Percentiles rank a stretch among this genome's conserved stretches.
These are phyloP conservation scores for Fusarium sulawesiense DNA, from an alignment of 2,329 filamentous ascomycete species.

Conservation along the genomic window DNA sequence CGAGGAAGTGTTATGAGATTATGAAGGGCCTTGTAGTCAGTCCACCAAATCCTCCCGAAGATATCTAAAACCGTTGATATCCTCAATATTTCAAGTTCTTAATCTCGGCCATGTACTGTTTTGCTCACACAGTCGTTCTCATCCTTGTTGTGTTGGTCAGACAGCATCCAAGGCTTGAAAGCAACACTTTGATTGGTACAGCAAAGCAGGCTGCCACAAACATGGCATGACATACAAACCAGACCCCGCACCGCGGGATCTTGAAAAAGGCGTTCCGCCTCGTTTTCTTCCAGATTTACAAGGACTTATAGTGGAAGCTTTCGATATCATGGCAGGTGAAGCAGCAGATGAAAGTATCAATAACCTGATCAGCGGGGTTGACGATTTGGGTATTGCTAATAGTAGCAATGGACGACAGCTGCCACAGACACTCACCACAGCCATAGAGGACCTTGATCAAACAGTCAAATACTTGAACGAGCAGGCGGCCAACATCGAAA, in stretches of 20 bases:
- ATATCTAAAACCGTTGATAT: neutral
- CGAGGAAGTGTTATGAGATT: constrained; percentile 7
- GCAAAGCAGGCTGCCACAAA: neutral
- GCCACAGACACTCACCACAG: neutral
- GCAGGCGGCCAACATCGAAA: neutral
- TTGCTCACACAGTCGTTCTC: too few species aligned
- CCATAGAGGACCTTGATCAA: neutral
- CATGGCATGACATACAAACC: neutral
- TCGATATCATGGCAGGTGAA: neutral
- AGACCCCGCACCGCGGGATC: neutral
- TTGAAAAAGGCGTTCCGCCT: too few species aligned
- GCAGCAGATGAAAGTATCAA: neutral
- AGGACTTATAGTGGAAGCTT: neutral
- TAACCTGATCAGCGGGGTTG: neutral
- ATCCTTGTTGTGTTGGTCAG: neutral
- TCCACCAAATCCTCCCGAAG: fast-evolving
- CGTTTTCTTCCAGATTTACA: neutral
- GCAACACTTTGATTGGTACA: neutral
- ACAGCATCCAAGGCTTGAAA: neutral
- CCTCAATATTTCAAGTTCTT: too few species aligned
- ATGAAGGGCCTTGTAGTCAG: neutral
- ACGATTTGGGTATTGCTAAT: neutral
- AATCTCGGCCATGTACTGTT: too few species aligned
- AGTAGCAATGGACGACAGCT: neutral
- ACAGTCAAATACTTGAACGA: neutral